Percentiles rank a stretch among this genome's conserved stretches.
Conservation (phyloP, 2,329 filamentous ascomycete species). For the Stachybotrys chlorohalonatus region DNA sequence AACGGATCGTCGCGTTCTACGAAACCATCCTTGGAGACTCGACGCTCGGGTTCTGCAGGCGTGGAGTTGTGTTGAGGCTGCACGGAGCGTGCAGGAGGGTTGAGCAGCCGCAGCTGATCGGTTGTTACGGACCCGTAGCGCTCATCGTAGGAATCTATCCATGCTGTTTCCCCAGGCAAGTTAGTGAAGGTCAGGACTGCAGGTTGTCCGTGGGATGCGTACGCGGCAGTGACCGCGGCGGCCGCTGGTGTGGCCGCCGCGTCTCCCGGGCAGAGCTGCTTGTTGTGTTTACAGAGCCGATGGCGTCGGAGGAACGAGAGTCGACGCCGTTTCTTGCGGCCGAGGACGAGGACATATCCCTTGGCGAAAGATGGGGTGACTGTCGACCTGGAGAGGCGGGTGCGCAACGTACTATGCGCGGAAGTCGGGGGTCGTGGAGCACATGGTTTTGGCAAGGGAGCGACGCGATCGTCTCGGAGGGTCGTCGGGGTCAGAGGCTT, state of each 20-base stretch:
- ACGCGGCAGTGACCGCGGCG: slow-evolving; percentile 19
- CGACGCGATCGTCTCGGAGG: neutral
- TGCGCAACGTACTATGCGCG: neutral
- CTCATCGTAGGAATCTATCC: slow-evolving; percentile 40
- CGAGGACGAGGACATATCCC: neutral
- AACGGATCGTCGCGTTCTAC: slow-evolving; percentile 30
- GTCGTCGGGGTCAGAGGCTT: neutral
- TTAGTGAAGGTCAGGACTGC: slow-evolving; percentile 2
- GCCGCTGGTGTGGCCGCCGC: slow-evolving; percentile 5
- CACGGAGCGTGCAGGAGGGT: slow-evolving; percentile 26
- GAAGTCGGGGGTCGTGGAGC: neutral
- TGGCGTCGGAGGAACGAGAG: slow-evolving; percentile 1
- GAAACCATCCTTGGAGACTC: slow-evolving; percentile 40
- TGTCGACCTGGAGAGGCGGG: neutral
- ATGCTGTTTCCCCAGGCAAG: slow-evolving; percentile 23
- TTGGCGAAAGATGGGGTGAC: neutral
- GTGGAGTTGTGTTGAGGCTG: slow-evolving; percentile 32
- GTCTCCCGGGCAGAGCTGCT: neutral
- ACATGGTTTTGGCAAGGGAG: neutral
- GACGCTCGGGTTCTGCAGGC: slow-evolving; percentile 27
- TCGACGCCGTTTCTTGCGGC: neutral
- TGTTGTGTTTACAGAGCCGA: neutral
- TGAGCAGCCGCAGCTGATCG: slow-evolving; percentile 29
- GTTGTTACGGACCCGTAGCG: slow-evolving; percentile 26
- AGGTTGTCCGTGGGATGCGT: slow-evolving; percentile 1